phyloP scores from a whole-genome alignment of 1,284 basidiomycete species.

The Microstroma glucosiphilum region DNA sequence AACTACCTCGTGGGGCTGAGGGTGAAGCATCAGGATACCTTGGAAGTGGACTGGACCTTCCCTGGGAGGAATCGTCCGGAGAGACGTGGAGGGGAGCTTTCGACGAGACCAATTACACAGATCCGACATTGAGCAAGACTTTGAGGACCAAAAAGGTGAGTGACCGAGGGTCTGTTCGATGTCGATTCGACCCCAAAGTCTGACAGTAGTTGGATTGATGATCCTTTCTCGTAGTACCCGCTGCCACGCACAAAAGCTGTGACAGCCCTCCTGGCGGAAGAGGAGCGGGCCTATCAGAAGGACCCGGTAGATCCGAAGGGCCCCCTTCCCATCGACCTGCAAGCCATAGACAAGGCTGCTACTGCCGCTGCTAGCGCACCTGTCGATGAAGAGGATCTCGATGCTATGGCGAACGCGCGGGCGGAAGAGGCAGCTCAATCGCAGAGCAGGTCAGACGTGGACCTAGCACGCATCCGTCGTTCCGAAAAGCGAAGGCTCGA shows the following conservation, averaged over 20 bases:
- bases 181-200: background rate
- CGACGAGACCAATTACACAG: slow-evolving; percentile 16
- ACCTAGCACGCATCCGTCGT: slow-evolving; percentile 61
- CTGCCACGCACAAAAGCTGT: slow-evolving; percentile 28
- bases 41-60: slow-evolving; percentile 3
- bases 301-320: background rate
- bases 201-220: background rate
- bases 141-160: slow-evolving; percentile 8
- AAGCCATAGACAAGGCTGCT: background rate
- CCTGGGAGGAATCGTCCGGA: background rate
- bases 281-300: slow-evolving; percentile 12
- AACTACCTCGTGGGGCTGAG: no score
- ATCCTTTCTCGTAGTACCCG: slow-evolving; percentile 4
- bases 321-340: background rate
- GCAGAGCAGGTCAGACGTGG: slow-evolving; percentile 20
- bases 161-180: background rate
- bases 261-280: slow-evolving; percentile 25
- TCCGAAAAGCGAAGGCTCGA: slow-evolving; percentile 78
- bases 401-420: slow-evolving; percentile 15
- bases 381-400: slow-evolving; percentile 26
- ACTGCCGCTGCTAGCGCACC: background rate
- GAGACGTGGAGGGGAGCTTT: background rate
- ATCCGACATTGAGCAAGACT: background rate
- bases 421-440: slow-evolving; percentile 17
- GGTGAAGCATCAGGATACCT: background rate